phyloP scores from a whole-genome alignment of 176 grass and related monocot genomes.

The Oryza meyeriana region DNA sequence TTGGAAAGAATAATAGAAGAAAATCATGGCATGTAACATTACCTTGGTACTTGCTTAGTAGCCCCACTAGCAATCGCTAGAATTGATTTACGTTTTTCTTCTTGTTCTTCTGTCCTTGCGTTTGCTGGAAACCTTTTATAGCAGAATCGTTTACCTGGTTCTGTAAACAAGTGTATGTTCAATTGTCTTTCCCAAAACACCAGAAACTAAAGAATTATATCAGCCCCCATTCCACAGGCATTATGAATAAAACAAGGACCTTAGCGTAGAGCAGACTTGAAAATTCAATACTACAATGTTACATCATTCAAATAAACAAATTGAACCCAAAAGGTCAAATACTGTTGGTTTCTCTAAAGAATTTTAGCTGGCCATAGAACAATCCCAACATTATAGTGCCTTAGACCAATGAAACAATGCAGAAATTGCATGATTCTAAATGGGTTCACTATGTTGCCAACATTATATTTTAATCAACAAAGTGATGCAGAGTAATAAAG shows the following conservation, averaged over 20 bases:
- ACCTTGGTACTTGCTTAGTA: constrained; percentile 65
- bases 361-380: constrained; percentile 1
- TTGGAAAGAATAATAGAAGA: constrained; percentile 6
- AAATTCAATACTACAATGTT: constrained; percentile 9
- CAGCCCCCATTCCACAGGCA: background rate
- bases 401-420: constrained; percentile 29
- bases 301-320: constrained; percentile 6
- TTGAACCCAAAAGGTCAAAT: background rate
- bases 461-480: background rate
- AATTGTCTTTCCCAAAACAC: constrained; percentile 28
- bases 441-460: background rate
- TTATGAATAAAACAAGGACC: constrained; percentile 22
- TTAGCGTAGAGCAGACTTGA: background rate
- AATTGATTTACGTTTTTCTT: constrained; percentile 85
- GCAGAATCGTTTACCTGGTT: constrained; percentile 51
- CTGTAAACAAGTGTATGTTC: constrained; percentile 41
- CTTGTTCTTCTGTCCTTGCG: constrained; percentile 92
- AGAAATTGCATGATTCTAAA: constrained; percentile 2
- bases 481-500: background rate
- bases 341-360: constrained; percentile 9
- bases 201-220: background rate
- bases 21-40: constrained; percentile 23
- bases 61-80: constrained; percentile 71
- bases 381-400: constrained; percentile 4
- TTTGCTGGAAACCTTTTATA: constrained; percentile 90